A percentile compares a stretch with the other conserved stretches of the same genome.
Evolutionary conservation across 805 yeast genomes (phyloP).

Genomic region (Myxozyma udenii): DNA sequence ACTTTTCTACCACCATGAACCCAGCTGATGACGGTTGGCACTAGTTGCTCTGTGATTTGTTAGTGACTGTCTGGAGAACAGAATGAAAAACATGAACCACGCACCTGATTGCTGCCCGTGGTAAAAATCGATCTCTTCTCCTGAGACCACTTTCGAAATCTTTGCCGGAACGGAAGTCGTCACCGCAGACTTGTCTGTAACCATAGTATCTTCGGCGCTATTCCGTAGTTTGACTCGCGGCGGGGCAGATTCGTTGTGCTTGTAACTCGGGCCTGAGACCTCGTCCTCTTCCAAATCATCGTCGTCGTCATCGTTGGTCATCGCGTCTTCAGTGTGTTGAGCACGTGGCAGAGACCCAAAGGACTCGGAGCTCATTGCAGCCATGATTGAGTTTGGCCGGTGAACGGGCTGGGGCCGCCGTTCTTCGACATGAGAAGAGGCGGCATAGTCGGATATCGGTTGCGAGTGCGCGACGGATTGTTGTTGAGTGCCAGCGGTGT

Average conservation of each 20-base stretch:
- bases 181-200: slow-evolving; percentile 11
- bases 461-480: slow-evolving; percentile 11
- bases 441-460: slow-evolving; percentile 2
- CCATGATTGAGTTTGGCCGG: slow-evolving; percentile 4
- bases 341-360: slow-evolving; percentile 21
- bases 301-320: slow-evolving; percentile 3
- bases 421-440: not conserved
- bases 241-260: slow-evolving; percentile 4
- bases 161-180: slow-evolving; percentile 34
- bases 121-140: slow-evolving; percentile 36
- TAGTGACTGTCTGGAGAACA: not conserved
- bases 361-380: slow-evolving; percentile 14
- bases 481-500: no score
- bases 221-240: slow-evolving; percentile 11
- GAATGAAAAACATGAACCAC: not conserved
- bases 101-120: slow-evolving; percentile 30
- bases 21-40: slow-evolving; percentile 77
- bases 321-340: slow-evolving; percentile 18
- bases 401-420: no score
- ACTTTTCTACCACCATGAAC: slow-evolving; percentile 94
- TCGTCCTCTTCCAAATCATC: slow-evolving; percentile 6
- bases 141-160: slow-evolving; percentile 37
- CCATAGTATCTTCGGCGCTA: slow-evolving; percentile 10
- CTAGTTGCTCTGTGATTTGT: slow-evolving; percentile 20
- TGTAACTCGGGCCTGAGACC: not conserved